These are phyloP conservation scores for Leccinellum luteum DNA, from an alignment of 768 basidiomycete species.

Conservation along the genomic window DNA sequence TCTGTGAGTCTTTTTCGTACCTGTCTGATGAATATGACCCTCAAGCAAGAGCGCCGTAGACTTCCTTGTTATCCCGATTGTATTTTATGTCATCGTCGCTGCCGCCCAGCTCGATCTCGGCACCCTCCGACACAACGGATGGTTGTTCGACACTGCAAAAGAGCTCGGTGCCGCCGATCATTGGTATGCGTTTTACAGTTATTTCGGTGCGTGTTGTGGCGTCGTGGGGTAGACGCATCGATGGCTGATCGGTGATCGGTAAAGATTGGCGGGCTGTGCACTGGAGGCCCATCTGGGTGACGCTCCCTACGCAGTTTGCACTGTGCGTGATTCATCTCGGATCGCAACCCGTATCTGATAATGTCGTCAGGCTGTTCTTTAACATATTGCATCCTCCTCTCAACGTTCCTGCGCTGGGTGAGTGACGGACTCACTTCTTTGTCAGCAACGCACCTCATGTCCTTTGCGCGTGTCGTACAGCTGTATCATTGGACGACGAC, in stretches of 20 bases:
- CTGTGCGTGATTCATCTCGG: conserved; percentile 47
- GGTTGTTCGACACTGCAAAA: conserved; percentile 73
- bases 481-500: conserved; percentile 86
- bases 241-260: background rate
- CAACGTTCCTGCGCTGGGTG: conserved; percentile 87
- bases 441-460: background rate
- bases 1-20: conserved; percentile 51
- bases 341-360: conserved; percentile 22
- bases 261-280: conserved; percentile 60
- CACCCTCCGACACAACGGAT: conserved; percentile 62
- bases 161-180: conserved; percentile 30
- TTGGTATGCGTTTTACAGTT: conserved; percentile 88
- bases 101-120: conserved; percentile 59
- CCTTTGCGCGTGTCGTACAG: conserved; percentile 35
- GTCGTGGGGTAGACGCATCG: background rate
- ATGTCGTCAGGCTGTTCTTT: conserved; percentile 62
- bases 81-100: conserved; percentile 81
- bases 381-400: conserved; percentile 82
- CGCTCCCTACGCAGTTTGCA: conserved; percentile 92
- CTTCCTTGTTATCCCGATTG: conserved; percentile 72
- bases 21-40: too few relatives aligned
- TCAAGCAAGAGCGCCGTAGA: conserved; percentile 39
- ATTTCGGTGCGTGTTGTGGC: conserved; percentile 54
- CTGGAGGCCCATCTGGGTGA: conserved; percentile 70
- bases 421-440: conserved; percentile 13